Percentiles rank a stretch among this genome's conserved stretches.
phyloP scores from a whole-genome alignment of 768 basidiomycete genomes.

The Russula olivacea region DNA sequence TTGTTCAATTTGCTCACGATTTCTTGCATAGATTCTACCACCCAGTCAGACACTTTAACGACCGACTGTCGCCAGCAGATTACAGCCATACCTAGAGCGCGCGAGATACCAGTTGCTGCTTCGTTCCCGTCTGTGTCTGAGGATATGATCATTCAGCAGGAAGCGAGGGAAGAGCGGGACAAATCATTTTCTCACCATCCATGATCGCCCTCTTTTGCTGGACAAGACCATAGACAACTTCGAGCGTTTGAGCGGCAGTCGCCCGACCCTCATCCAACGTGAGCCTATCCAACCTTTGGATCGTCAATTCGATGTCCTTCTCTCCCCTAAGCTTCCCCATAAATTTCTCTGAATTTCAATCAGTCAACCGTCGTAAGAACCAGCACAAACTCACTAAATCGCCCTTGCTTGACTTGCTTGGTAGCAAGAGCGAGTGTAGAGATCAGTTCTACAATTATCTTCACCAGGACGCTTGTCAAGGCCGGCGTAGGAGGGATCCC shows the following conservation, averaged over 20 bases:
- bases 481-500: neutral
- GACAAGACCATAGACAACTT: too few relatives aligned
- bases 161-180: neutral
- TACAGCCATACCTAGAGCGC: neutral
- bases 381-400: neutral
- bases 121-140: neutral
- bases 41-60: neutral
- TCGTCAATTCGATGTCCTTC: too few relatives aligned
- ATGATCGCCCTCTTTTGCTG: too few relatives aligned
- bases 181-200: neutral
- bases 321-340: too few relatives aligned
- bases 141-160: neutral
- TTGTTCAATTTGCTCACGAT: neutral
- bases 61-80: too few relatives aligned
- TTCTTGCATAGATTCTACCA: neutral
- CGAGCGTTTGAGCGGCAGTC: too few relatives aligned
- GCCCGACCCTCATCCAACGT: too few relatives aligned
- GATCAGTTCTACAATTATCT: conserved; percentile 4
- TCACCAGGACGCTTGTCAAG: neutral
- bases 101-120: neutral
- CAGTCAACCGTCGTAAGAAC: too few relatives aligned
- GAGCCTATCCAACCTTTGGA: too few relatives aligned
- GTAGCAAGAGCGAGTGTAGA: neutral
- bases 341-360: too few relatives aligned
- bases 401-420: neutral